Evolutionary conservation across 2,329 filamentous ascomycete species (phyloP), one percentile per base, ranked within the genome.

Genomic region (Onygenales sp.): DNA sequence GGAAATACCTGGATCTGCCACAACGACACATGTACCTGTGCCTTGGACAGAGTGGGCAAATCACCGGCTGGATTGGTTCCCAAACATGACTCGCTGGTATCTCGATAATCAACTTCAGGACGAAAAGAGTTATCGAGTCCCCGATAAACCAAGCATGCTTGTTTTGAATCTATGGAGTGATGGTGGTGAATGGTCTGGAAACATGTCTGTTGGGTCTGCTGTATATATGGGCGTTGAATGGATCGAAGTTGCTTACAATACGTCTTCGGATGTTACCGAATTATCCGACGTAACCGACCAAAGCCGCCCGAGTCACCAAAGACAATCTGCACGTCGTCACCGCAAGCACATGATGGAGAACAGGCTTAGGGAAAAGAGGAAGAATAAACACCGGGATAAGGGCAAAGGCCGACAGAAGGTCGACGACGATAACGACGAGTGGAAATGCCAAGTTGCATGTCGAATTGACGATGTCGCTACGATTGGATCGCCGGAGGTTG

Each of bases 131-230:
- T 69, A 70, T 35, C 58, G 63, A 2, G 70, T 73, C 1, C 71
- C 71, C 1, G 58, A 63, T 44, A 55, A 63, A 32, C 66, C 68
- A 14, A 72, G 70, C 54, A 63, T 65, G 55, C 41, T 74, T 13
- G 63, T 69, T 13, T 53, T 74, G 47, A 74, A 73, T 48, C 62
- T 74, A 10, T 74, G 72, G 72, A 73, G 69, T 51, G 66, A 73
- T 55, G 72, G 72, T 0, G 69, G 70, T 0, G 17, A 60, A 2
- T 74, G 72, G 71, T 70, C 70, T 0, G 71, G 71, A 2, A 70
- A 72, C 53, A 66, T 74, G 64, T 58, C 52, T 1, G 54, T 71
- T 1, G 69, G 69, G 0, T 62, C 67, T 9, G 66, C 63, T 51
- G 68, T 71, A 2, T 64, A 63, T 41, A 59, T 73, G 57, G 71